Evolutionary conservation across 2,329 filamentous ascomycete genomes (phyloP).

Genomic region (Penicillium sp.): DNA sequence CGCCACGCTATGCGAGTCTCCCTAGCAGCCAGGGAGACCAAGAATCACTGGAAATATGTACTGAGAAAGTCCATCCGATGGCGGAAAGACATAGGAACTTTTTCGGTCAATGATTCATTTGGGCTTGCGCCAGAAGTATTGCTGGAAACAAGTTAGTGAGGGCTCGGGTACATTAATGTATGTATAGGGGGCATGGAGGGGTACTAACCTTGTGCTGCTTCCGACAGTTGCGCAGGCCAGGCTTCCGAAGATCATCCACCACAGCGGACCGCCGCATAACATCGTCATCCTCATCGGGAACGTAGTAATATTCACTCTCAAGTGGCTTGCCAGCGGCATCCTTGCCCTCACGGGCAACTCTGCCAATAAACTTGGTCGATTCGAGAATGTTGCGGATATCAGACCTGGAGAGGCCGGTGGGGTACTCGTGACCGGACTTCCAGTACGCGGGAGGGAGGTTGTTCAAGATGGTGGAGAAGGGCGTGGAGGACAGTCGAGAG

Average conservation of each 20-base stretch:
- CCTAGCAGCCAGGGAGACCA: slow-evolving; percentile 26
- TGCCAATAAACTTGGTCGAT: slow-evolving; percentile 74
- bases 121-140: slow-evolving; percentile 72
- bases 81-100: slow-evolving; percentile 8
- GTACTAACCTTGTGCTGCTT: slow-evolving; percentile 91
- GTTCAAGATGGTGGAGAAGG: slow-evolving; percentile 82
- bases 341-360: slow-evolving; percentile 87
- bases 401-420: slow-evolving; percentile 55
- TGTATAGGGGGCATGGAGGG: slow-evolving; percentile 14
- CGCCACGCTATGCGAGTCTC: slow-evolving; percentile 46
- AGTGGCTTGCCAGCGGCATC: slow-evolving; percentile 91
- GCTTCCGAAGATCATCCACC: slow-evolving; percentile 81
- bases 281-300: slow-evolving; percentile 82
- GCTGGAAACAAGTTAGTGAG: slow-evolving; percentile 47
- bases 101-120: slow-evolving; percentile 39
- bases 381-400: slow-evolving; percentile 72
- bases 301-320: slow-evolving; percentile 96
- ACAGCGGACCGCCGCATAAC: slow-evolving; percentile 76
- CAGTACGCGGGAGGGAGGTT: slow-evolving; percentile 70
- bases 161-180: slow-evolving; percentile 3
- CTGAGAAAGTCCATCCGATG: slow-evolving; percentile 27
- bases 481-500: slow-evolving; percentile 86
- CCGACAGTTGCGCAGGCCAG: slow-evolving; percentile 81
- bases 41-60: slow-evolving; percentile 38
- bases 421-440: slow-evolving; percentile 51